These are phyloP conservation scores for Trichoderma gamsii DNA, from an alignment of 495 filamentous ascomycete genomes.

Conservation along the genomic window DNA sequence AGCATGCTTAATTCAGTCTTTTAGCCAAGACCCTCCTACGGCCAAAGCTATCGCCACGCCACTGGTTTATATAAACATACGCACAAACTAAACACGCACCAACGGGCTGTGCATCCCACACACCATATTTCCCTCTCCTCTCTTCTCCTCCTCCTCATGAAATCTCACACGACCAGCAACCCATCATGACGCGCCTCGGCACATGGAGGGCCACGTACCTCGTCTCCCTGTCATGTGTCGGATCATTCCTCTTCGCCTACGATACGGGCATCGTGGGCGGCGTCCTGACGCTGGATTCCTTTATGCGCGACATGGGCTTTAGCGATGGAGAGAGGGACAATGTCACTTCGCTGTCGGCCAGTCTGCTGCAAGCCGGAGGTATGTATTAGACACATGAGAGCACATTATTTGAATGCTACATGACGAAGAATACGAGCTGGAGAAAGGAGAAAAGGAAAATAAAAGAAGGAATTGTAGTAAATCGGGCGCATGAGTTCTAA, in stretches of 20 bases:
- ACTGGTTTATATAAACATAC: too few relatives aligned
- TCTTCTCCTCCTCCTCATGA: neutral
- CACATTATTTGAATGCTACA: neutral
- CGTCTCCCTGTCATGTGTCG: constrained; percentile 23
- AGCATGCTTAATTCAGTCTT: too few relatives aligned
- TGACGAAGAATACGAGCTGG: too few relatives aligned
- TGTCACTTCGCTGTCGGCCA: constrained; percentile 53
- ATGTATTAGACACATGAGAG: constrained; percentile 17
- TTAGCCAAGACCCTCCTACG: too few relatives aligned
- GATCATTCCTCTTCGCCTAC: constrained; percentile 34
- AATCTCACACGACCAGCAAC: neutral
- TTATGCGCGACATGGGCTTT: constrained; percentile 48
- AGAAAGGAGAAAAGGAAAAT: too few relatives aligned
- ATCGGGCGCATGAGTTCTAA: neutral
- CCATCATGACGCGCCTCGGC: constrained; percentile 23
- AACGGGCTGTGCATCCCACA: too few relatives aligned
- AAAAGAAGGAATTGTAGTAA: too few relatives aligned
- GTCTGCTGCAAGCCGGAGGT: constrained; percentile 47
- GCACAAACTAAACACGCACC: too few relatives aligned
- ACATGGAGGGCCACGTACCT: constrained; percentile 25
- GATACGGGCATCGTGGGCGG: constrained; percentile 57
- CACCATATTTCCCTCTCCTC: too few relatives aligned
- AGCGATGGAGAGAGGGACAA: constrained; percentile 15
- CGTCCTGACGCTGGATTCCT: constrained; percentile 48
- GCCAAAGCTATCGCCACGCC: too few relatives aligned